Base-by-base conservation (phyloP, 2,329 filamentous ascomycete species). In the Colletotrichum karsti region DNA sequence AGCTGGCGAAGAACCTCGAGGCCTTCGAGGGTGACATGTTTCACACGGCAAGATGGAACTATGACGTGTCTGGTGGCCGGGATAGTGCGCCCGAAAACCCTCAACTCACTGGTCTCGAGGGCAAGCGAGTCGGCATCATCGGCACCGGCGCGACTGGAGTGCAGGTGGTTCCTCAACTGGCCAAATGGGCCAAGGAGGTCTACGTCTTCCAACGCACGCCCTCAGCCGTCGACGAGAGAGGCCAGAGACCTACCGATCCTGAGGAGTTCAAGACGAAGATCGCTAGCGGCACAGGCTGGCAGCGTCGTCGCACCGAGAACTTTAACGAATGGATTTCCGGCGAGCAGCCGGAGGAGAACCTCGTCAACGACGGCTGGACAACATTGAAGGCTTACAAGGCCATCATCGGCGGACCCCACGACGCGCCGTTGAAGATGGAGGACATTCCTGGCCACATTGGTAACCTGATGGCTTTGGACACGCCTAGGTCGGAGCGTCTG, bases 141-240 rank as follows among this genome's bases (percentile, higher is more conserved):
- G 86, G 85, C 22, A 87, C 84, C 0, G 85, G 84, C 0, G 83
- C 85, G 1, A 86, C 84, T 0, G 82, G 80, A 0, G 77, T 87
- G 3, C 83, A 85, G 67, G 79, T 77, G 1, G 73, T 86, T 0
- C 83, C 85, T 0, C 72, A 78, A 18, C 73, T 88, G 1, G 84
- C 82, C 2, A 78, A 82, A 51, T 84, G 79, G 65, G 82, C 84
- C 0, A 82, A 85, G 53, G 77, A 87, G 41, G 72, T 89, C 3
- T 86, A 83, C 69, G 85, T 89, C n/a, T 82, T 89, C 72, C 87
- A 89, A 73, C 82, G 87, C 3, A 89, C 87, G 3, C 86, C 86
- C 4, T 79, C 82, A 1, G 75, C 76, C 0, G 77, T 85, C 5
- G 78, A 78, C 22, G 70, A 72, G 18, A 80, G 83, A 9, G 78